Percentiles rank a stretch among this genome's conserved stretches.
phyloP scores from a whole-genome alignment of 1,284 basidiomycete species.

The Trichosporon inkin region DNA sequence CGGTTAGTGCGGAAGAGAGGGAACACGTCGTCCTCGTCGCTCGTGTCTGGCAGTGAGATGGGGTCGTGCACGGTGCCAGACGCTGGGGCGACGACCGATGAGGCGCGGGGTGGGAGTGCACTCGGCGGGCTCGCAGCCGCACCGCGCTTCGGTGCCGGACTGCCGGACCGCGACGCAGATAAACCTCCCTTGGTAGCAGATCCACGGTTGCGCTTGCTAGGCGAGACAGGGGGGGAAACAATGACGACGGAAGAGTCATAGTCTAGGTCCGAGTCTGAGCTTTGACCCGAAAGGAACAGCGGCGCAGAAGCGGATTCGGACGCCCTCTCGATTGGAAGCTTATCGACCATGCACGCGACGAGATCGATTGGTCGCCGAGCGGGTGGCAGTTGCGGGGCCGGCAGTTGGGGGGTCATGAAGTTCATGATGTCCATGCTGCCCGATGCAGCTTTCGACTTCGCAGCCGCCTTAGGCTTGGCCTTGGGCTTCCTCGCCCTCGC shows the following conservation, averaged over 20 bases:
- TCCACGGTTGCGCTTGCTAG: constrained; percentile 9
- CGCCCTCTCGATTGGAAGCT: not conserved
- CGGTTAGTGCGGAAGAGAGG: not conserved
- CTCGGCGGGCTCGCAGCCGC: not conserved
- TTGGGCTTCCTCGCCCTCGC: not conserved
- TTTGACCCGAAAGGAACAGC: too few relatives aligned
- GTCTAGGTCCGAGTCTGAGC: not conserved
- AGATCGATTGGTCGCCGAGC: too few relatives aligned
- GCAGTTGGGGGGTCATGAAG: not conserved
- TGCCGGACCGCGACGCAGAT: not conserved
- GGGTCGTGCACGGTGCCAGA: constrained; percentile 2
- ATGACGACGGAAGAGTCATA: not conserved
- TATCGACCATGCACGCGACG: not conserved
- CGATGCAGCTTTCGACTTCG: not conserved
- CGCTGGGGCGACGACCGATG: not conserved
- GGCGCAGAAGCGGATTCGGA: not conserved
- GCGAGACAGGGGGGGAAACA: not conserved
- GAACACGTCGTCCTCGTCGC: not conserved
- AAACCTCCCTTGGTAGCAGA: not conserved
- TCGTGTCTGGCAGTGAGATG: not conserved
- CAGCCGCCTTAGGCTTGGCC: not conserved
- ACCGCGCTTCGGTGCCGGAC: not conserved
- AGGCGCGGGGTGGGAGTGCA: not conserved
- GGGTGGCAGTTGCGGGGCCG: not conserved
- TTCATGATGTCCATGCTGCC: not conserved